Conservation (phyloP, 1,284 basidiomycete genomes). For the Phellopilus nigrolimitatus region DNA sequence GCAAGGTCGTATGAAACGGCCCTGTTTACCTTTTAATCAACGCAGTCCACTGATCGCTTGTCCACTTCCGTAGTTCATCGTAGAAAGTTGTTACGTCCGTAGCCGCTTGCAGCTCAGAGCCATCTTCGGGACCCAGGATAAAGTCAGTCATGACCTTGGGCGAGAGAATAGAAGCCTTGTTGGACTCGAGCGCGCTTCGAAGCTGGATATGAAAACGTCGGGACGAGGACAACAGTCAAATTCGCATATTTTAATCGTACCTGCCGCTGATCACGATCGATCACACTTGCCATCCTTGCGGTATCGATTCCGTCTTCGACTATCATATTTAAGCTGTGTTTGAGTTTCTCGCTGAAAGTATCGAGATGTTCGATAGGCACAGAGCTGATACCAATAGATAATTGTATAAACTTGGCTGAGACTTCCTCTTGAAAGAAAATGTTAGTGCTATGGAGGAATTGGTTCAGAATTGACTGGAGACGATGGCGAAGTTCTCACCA, state of each 20-base stretch:
- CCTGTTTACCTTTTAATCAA: constrained; percentile 67
- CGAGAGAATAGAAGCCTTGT: constrained; percentile 73
- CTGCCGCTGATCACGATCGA: constrained; percentile 86
- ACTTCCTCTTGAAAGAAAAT: constrained; percentile 82
- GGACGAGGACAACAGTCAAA: background rate
- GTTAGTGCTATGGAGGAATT: constrained; percentile 53
- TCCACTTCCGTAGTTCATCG: constrained; percentile 65
- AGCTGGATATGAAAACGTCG: constrained; percentile 39
- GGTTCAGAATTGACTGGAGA: constrained; percentile 22
- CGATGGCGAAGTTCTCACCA: constrained; percentile 51
- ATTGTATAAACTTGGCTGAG: constrained; percentile 69
- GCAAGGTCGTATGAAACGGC: constrained; percentile 3
- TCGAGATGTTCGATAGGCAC: constrained; percentile 81
- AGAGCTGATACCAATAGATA: constrained; percentile 79
- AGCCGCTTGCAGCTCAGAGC: constrained; percentile 69
- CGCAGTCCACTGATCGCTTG: constrained; percentile 71
- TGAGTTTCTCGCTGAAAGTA: constrained; percentile 67
- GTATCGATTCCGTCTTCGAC: constrained; percentile 83
- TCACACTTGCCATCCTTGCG: constrained; percentile 84
- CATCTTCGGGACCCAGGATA: constrained; percentile 83
- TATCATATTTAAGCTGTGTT: constrained; percentile 68
- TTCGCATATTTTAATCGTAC: constrained; percentile 34
- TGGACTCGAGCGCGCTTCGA: constrained; percentile 69
- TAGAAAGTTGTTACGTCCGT: constrained; percentile 82
- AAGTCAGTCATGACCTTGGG: constrained; percentile 79